Percentiles rank a stretch among this genome's conserved stretches.
Conservation (phyloP, 768 basidiomycete genomes). For the Agrocybe praecox region DNA sequence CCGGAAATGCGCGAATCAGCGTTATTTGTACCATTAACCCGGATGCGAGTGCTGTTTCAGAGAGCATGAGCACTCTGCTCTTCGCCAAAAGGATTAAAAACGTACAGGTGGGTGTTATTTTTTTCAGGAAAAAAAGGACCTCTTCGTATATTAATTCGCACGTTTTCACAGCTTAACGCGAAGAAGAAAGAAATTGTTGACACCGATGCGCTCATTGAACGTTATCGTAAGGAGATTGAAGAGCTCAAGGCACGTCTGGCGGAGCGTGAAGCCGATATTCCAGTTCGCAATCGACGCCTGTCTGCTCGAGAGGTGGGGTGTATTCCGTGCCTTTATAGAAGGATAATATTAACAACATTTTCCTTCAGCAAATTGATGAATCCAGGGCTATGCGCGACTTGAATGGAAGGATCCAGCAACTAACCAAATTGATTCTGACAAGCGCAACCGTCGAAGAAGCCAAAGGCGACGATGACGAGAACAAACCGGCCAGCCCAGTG, state of each 20-base stretch:
- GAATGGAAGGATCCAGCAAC: conserved; percentile 76
- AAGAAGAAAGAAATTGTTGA: conserved; percentile 94
- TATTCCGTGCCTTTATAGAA: not conserved
- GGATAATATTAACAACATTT: not conserved
- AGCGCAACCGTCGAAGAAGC: conserved; percentile 79
- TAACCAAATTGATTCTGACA: conserved; percentile 84
- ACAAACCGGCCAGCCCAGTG: conserved; percentile 78
- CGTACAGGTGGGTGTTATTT: conserved; percentile 59
- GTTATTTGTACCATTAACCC: conserved; percentile 97
- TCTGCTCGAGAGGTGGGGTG: conserved; percentile 50
- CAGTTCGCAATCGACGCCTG: conserved; percentile 47
- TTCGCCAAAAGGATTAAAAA: conserved; percentile 93
- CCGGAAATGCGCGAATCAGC: conserved; percentile 93
- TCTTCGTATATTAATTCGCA: not conserved
- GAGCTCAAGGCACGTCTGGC: conserved; percentile 75
- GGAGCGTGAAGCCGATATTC: conserved; percentile 70
- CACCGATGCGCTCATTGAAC: conserved; percentile 90
- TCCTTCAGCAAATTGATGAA: conserved; percentile 75
- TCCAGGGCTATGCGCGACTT: conserved; percentile 84
- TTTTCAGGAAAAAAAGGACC: not conserved
- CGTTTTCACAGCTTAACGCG: conserved; percentile 60
- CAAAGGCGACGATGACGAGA: conserved; percentile 70
- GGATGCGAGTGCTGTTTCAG: conserved; percentile 72
- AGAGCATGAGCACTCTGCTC: conserved; percentile 85
- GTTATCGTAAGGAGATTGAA: conserved; percentile 94